Conservation (phyloP, 257 asterid species). For the Petrea volubilis region DNA sequence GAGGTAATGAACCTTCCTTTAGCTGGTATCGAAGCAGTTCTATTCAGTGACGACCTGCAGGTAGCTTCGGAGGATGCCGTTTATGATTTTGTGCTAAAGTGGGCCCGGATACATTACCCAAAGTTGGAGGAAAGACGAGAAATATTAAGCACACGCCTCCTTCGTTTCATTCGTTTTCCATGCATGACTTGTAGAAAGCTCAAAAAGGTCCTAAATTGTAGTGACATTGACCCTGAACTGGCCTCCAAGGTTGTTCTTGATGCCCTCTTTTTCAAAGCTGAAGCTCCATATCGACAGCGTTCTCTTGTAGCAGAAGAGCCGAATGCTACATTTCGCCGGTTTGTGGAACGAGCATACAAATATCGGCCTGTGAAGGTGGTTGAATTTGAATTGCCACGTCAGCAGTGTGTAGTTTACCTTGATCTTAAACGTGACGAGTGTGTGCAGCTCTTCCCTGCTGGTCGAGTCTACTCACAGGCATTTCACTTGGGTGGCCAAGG, state of each 20-base stretch:
- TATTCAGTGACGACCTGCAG: slow-evolving; percentile 72
- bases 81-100: slow-evolving; percentile 70
- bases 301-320: slow-evolving; percentile 47
- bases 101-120: slow-evolving; percentile 74
- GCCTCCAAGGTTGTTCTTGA: slow-evolving; percentile 71
- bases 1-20: slow-evolving; percentile 76
- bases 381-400: slow-evolving; percentile 68
- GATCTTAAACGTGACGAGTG: slow-evolving; percentile 81
- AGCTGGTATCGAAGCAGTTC: slow-evolving; percentile 73
- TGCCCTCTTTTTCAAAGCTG: slow-evolving; percentile 78
- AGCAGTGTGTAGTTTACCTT: slow-evolving; percentile 75
- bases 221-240: slow-evolving; percentile 61
- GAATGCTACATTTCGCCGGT: slow-evolving; percentile 40
- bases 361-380: slow-evolving; percentile 78
- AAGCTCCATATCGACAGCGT: slow-evolving; percentile 72
- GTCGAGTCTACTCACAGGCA: slow-evolving; percentile 76
- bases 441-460: slow-evolving; percentile 58
- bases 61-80: slow-evolving; percentile 84
- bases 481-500: slow-evolving; percentile 89
- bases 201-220: slow-evolving; percentile 62
- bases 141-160: slow-evolving; percentile 56
- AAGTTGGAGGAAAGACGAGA: slow-evolving; percentile 65
- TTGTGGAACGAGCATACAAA: slow-evolving; percentile 72
- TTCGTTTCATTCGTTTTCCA: slow-evolving; percentile 74
- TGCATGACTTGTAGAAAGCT: slow-evolving; percentile 84